Evolutionary conservation across 2,329 filamentous ascomycete species (phyloP).

Genomic region (Fusarium sarcochroum): DNA sequence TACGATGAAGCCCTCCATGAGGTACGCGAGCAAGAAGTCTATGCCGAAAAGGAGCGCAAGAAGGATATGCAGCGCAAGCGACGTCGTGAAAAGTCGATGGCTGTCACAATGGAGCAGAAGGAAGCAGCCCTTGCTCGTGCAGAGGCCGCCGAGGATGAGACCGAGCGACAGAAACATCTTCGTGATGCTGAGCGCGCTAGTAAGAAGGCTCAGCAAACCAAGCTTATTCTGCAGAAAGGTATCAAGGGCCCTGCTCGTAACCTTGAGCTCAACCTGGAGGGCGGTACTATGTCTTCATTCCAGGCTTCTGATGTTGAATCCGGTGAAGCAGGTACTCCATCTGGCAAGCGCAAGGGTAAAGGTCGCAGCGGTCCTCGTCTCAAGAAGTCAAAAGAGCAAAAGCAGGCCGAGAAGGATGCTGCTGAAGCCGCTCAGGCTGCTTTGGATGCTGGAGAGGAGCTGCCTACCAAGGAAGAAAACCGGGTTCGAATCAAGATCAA

Average conservation of each 20-base stretch:
- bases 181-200: conserved; percentile 90
- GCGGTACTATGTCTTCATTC: conserved; percentile 88
- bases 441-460: conserved; percentile 81
- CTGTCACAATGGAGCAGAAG: conserved; percentile 91
- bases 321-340: conserved; percentile 56
- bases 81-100: conserved; percentile 94
- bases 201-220: conserved; percentile 93
- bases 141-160: conserved; percentile 82
- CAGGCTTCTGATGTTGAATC: conserved; percentile 73
- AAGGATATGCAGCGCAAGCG: conserved; percentile 99
- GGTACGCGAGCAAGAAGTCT: conserved; percentile 90
- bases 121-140: conserved; percentile 85
- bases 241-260: conserved; percentile 81
- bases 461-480: conserved; percentile 69
- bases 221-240: conserved; percentile 87
- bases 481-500: conserved; percentile 77
- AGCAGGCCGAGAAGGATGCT: conserved; percentile 83
- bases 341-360: conserved; percentile 58
- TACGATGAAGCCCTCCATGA: conserved; percentile 86
- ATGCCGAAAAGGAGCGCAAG: conserved; percentile 97
- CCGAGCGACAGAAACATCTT: conserved; percentile 83
- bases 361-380: conserved; percentile 75
- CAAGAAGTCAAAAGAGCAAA: conserved; percentile 92
- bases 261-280: conserved; percentile 85
- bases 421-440: conserved; percentile 91